phyloP scores from a whole-genome alignment of 768 basidiomycete genomes.

The Trametopsis cervina region DNA sequence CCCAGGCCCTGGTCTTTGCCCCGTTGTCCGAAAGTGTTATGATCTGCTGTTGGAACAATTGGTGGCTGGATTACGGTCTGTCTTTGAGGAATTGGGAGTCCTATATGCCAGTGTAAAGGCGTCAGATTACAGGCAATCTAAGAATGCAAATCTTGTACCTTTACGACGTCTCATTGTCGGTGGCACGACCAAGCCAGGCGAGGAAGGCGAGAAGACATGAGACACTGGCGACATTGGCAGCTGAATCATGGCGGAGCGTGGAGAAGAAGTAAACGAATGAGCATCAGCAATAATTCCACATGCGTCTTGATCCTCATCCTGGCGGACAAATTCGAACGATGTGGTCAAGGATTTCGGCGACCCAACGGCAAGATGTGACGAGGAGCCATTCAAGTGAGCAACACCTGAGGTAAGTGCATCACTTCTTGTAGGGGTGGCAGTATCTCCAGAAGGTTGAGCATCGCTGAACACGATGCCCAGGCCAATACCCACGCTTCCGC shows the following conservation, averaged over 20 bases:
- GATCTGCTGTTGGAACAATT: background rate
- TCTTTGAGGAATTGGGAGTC: constrained; percentile 24
- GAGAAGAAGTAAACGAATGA: constrained; percentile 29
- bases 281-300: constrained; percentile 22
- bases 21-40: constrained; percentile 12
- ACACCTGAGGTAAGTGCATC: too few species aligned
- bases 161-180: background rate
- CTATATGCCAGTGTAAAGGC: constrained; percentile 1
- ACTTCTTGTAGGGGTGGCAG: too few species aligned
- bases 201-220: background rate
- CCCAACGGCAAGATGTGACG: background rate
- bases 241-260: constrained; percentile 13
- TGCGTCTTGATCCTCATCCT: constrained; percentile 9
- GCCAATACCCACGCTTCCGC: constrained; percentile 9
- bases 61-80: constrained; percentile 26
- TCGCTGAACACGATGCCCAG: constrained; percentile 15
- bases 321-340: constrained; percentile 1
- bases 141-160: background rate
- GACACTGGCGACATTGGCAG: constrained; percentile 2
- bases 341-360: constrained; percentile 1
- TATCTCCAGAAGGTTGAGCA: too few species aligned
- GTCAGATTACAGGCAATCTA: background rate
- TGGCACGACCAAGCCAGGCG: background rate
- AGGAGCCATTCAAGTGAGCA: too few species aligned
- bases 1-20: constrained; percentile 34